Percentiles rank a stretch among this genome's conserved stretches.
Evolutionary conservation across 2,329 filamentous ascomycete genomes (phyloP).

Genomic region (Sclerotiophoma versabilis): DNA sequence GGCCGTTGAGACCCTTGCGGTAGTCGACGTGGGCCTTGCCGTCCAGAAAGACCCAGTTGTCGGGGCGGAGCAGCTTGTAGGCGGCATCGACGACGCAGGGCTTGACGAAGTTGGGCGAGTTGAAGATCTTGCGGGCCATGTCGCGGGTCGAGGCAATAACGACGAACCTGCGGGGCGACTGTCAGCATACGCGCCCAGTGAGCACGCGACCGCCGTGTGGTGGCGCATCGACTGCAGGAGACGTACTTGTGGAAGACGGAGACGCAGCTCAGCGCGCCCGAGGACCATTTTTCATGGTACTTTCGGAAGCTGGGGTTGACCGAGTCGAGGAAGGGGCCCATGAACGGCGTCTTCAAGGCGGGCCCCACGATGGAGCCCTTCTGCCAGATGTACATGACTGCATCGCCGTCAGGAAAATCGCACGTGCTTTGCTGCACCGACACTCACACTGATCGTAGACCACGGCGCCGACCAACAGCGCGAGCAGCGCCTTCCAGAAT

Average conservation of each 20-base stretch:
- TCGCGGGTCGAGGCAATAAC: conserved; percentile 95
- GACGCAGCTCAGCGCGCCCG: conserved; percentile 91
- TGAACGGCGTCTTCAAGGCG: conserved; percentile 58
- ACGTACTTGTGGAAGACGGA: conserved; percentile 98
- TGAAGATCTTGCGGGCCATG: conserved; percentile 96
- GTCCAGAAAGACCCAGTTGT: conserved; percentile 98
- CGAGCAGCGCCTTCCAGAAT: conserved; percentile 55
- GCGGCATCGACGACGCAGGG: conserved; percentile 95
- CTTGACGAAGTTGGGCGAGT: conserved; percentile 89
- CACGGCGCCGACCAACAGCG: conserved; percentile 73
- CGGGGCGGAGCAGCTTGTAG: conserved; percentile 87
- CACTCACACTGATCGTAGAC: conserved; percentile 89
- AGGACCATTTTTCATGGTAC: conserved; percentile 92
- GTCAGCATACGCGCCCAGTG: conserved; percentile 21
- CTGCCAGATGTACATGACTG: conserved; percentile 56
- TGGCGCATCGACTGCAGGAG: neutral
- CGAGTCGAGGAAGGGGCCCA: conserved; percentile 94
- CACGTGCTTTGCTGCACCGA: neutral
- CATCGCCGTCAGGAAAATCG: conserved; percentile 52
- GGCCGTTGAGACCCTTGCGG: conserved; percentile 91
- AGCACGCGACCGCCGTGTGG: conserved; percentile 5
- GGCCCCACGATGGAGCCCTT: conserved; percentile 58
- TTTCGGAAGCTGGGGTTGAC: conserved; percentile 89
- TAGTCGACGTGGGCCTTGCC: conserved; percentile 95
- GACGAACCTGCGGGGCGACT: conserved; percentile 73